Conservation (phyloP, 345 rosid genomes). For the Noccaea bulbosa region DNA sequence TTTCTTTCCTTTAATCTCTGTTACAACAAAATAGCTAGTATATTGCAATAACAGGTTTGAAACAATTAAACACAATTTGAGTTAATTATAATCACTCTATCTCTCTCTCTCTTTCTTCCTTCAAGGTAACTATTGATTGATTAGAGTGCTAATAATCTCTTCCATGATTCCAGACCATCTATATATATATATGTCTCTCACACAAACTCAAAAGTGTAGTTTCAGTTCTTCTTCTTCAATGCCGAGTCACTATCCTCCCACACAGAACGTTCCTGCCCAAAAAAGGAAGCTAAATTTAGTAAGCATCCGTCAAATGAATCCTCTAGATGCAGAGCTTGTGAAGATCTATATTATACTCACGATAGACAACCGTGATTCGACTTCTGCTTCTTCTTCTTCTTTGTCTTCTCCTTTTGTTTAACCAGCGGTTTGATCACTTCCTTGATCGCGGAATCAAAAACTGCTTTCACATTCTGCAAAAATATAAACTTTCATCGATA, state of each 20-base stretch:
- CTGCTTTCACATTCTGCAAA: slow-evolving; percentile 90
- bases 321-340: slow-evolving; percentile 23
- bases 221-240: slow-evolving; percentile 28
- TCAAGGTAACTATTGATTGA: slow-evolving; percentile 36
- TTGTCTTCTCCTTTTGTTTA: slow-evolving; percentile 77
- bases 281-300: slow-evolving; percentile 16
- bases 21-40: slow-evolving; percentile 29
- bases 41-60: slow-evolving; percentile 34
- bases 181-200: slow-evolving; percentile 29
- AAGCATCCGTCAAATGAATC: background rate
- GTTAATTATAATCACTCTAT: slow-evolving; percentile 16
- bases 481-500: background rate
- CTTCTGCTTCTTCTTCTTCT: slow-evolving; percentile 52
- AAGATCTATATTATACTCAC: slow-evolving; percentile 52
- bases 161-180: slow-evolving; percentile 36
- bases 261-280: slow-evolving; percentile 44
- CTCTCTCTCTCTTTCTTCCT: slow-evolving; percentile 21
- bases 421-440: slow-evolving; percentile 84
- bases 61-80: slow-evolving; percentile 35
- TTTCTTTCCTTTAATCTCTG: slow-evolving; percentile 2
- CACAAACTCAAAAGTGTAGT: slow-evolving; percentile 38
- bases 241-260: slow-evolving; percentile 44
- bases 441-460: slow-evolving; percentile 93
- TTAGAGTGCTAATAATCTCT: slow-evolving; percentile 39
- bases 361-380: slow-evolving; percentile 65